These are phyloP conservation scores for Sanguinoderma infundibulare DNA, from an alignment of 1,284 basidiomycete species.

Conservation along the genomic window DNA sequence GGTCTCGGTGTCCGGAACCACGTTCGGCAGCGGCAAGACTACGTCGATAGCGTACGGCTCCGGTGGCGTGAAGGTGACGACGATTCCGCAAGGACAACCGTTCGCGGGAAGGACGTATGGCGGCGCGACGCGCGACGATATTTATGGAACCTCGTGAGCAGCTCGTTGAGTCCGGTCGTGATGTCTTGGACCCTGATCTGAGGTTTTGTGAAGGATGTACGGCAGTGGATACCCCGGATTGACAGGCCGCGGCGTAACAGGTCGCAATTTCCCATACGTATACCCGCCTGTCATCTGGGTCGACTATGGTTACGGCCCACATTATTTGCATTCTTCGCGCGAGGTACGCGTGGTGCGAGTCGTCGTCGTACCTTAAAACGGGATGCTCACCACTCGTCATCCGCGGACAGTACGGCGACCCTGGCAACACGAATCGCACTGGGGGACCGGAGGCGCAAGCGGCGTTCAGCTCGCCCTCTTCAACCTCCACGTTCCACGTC, in stretches of 20 bases:
- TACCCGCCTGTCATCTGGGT: conserved; percentile 66
- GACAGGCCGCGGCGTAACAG: conserved; percentile 45
- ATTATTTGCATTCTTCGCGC: conserved; percentile 44
- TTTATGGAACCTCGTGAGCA: conserved; percentile 46
- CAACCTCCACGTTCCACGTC: conserved; percentile 55
- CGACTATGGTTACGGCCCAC: conserved; percentile 37
- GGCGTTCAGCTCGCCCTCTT: conserved; percentile 49
- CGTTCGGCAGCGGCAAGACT: conserved; percentile 23
- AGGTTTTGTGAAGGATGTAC: conserved; percentile 44
- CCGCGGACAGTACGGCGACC: conserved; percentile 52
- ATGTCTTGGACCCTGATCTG: background rate
- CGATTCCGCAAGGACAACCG: conserved; percentile 44
- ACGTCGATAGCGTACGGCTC: conserved; percentile 40
- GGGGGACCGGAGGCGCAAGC: conserved; percentile 60
- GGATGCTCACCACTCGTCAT: background rate
- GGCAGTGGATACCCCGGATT: conserved; percentile 63
- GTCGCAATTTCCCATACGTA: conserved; percentile 55
- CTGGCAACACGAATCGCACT: conserved; percentile 58
- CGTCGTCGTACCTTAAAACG: no score
- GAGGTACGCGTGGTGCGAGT: conserved; percentile 38
- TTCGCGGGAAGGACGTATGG: conserved; percentile 49
- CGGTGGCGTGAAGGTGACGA: conserved; percentile 39
- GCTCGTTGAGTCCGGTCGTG: background rate
- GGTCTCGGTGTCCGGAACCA: conserved; percentile 34
- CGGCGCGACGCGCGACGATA: conserved; percentile 42